Percentiles rank a stretch among this genome's conserved stretches.
Conservation (phyloP, 208 protist species). For the Porcisia hertigi region DNA sequence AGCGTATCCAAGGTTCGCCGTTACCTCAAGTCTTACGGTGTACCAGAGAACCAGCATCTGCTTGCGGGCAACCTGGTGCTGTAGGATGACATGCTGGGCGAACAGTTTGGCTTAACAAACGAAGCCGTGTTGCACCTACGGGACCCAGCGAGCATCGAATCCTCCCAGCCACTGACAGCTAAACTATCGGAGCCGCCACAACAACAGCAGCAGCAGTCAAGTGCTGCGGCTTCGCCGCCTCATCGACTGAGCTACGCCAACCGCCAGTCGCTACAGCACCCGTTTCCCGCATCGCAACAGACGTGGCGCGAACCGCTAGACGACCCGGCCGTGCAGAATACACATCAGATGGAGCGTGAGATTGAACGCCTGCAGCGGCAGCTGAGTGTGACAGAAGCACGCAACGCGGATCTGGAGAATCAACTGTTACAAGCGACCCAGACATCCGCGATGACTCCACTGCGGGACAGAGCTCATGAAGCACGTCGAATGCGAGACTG, state of each 20-base stretch:
- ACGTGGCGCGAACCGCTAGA: background rate
- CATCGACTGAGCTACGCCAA: background rate
- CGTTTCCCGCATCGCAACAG: background rate
- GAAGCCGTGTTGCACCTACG: conserved; percentile 44
- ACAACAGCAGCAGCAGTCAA: background rate
- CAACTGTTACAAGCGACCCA: conserved; percentile 59
- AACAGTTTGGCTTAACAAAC: conserved; percentile 62
- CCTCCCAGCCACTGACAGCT: background rate
- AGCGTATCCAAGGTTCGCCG: conserved; percentile 76
- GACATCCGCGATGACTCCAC: too few species aligned
- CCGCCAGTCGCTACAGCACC: background rate
- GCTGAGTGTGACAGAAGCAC: conserved; percentile 23
- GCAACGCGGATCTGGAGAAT: conserved; percentile 19
- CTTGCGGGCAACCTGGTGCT: conserved; percentile 40
- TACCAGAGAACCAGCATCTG: conserved; percentile 58
- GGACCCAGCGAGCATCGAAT: conserved; percentile 1
- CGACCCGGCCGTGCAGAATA: background rate
- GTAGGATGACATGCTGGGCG: conserved; percentile 61
- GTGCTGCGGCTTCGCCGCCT: background rate
- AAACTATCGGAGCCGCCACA: background rate
- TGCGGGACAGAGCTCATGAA: too few species aligned
- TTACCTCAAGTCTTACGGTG: conserved; percentile 74
- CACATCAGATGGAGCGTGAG: conserved; percentile 25
- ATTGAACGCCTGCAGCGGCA: conserved; percentile 37
- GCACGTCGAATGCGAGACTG: too few species aligned